Base-by-base conservation (phyloP, 768 basidiomycete species). In the Rhodosporidiobolus sp. region DNA sequence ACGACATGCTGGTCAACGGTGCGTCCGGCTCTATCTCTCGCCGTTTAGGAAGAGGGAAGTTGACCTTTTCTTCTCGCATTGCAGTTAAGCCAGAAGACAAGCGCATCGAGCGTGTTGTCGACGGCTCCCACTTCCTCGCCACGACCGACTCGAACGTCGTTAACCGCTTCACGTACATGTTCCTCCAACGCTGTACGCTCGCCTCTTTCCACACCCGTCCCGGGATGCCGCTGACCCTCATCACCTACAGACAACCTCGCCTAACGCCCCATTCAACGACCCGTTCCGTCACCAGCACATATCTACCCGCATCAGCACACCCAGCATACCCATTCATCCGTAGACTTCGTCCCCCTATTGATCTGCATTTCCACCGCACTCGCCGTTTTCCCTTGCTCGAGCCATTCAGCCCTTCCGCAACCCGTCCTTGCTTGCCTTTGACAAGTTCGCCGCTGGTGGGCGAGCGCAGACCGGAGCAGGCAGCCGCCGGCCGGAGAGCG, bases 131-230 rank as follows among this genome's bases (percentile, higher is more conserved):
- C 34, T 26, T 63, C 11, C 53, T 72, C 24, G 64, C 65, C 3
- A 63, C 64, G 30, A 66, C 64, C 32, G 61, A 66, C 43, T 10
- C 52, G 28, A 72, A 63, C 30, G 32, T 66, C 24, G 70, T 72
- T 5, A 72, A 66, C 54, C 59, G 65, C 26, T 65, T 66, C 28
- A n/a, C 28, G 20, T 59, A 66, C 34, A 35, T 30, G 17, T 72
- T 72, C 60, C 48, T 72, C 34, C 30, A 63, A 53, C 59, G 70
- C 10, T 35, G 65, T 72, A 26, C 35, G 65, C 61, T 22, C 8
- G 19, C 52, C 4, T 32, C 5, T 3, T 28, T 14, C n/a, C 28
- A n/a, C 6, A 28, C 1, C 2, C 20, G 0, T 16, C 30, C 4
- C 38, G 10, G 56, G 38, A 43, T 43, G n/a, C 38, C 8, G 38